These are phyloP conservation scores for Penicillium ochrochloron DNA, from an alignment of 495 filamentous ascomycete species.

Conservation along the genomic window DNA sequence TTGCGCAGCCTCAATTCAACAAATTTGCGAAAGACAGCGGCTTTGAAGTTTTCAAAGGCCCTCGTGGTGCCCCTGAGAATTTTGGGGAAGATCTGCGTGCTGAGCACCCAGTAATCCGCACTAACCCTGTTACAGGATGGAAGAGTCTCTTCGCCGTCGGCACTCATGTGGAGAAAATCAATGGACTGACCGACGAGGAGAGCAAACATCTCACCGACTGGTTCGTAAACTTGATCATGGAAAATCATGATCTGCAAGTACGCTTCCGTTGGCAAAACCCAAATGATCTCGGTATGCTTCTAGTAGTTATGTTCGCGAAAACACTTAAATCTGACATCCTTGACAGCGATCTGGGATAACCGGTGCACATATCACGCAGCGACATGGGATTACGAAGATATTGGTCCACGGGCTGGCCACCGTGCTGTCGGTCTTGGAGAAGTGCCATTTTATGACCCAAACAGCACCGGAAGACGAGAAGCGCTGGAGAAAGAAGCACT, in stretches of 20 bases:
- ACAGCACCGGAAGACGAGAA: too few relatives aligned
- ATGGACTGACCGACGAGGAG: slow-evolving; percentile 70
- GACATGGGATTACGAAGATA: slow-evolving; percentile 67
- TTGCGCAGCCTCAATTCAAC: slow-evolving; percentile 64
- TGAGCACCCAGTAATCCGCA: slow-evolving; percentile 73
- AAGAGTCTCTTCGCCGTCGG: slow-evolving; percentile 72
- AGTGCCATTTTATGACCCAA: slow-evolving; percentile 66
- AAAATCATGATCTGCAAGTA: slow-evolving; percentile 84
- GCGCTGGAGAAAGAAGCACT: too few relatives aligned
- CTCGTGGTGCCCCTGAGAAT: slow-evolving; percentile 72
- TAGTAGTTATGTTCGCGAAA: too few relatives aligned
- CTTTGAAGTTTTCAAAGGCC: slow-evolving; percentile 58
- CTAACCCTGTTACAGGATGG: slow-evolving; percentile 85
- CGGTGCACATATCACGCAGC: slow-evolving; percentile 70
- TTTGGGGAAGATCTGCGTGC: slow-evolving; percentile 64
- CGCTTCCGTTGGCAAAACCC: slow-evolving; percentile 64
- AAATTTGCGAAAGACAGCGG: slow-evolving; percentile 56
- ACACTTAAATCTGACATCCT: too few relatives aligned
- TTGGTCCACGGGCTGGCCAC: slow-evolving; percentile 62
- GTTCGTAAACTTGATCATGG: slow-evolving; percentile 65
- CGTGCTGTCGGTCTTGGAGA: slow-evolving; percentile 72
- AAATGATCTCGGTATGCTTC: slow-evolving; percentile 57
- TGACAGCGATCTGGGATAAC: slow-evolving; percentile 85
- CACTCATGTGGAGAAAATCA: slow-evolving; percentile 61
- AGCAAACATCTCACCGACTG: slow-evolving; percentile 62